Evolutionary conservation across 1,284 basidiomycete species (phyloP).

Genomic region (Rugosomyces carneus): DNA sequence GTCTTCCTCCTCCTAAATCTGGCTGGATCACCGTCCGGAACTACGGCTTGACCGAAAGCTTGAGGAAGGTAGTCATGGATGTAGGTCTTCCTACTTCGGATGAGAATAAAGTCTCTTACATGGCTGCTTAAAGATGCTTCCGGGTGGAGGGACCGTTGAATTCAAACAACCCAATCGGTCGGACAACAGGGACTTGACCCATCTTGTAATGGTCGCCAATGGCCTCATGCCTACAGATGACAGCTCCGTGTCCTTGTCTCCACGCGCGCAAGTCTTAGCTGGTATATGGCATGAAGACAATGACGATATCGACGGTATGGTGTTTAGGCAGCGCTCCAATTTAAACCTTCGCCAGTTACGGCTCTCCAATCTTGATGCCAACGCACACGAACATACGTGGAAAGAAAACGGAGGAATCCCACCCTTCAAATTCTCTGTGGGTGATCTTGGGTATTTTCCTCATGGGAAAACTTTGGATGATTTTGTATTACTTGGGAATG

Average conservation of each 20-base stretch:
- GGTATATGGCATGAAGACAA: constrained; percentile 21
- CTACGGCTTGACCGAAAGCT: constrained; percentile 38
- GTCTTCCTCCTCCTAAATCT: constrained; percentile 38
- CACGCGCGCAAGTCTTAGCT: constrained; percentile 28
- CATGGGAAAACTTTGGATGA: constrained; percentile 27
- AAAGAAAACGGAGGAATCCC: constrained; percentile 30
- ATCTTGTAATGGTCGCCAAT: constrained; percentile 30
- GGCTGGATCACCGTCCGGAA: constrained; percentile 34
- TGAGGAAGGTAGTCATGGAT: constrained; percentile 31
- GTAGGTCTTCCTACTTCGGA: constrained; percentile 18
- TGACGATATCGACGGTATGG: constrained; percentile 6
- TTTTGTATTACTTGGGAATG: constrained; percentile 37
- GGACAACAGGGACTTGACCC: constrained; percentile 29
- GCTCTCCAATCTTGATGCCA: constrained; percentile 29
- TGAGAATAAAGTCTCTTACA: not conserved
- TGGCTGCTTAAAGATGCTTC: constrained; percentile 28
- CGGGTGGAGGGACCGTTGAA: constrained; percentile 25
- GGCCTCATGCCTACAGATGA: constrained; percentile 33
- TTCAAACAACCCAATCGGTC: constrained; percentile 12
- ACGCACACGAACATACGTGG: constrained; percentile 37
- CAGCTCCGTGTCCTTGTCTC: constrained; percentile 25
- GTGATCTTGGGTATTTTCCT: constrained; percentile 43
- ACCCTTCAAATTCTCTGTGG: constrained; percentile 33
- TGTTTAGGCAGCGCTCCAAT: constrained; percentile 10
- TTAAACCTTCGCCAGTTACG: constrained; percentile 35